Conservation (phyloP, 2,329 filamentous ascomycete genomes). For the Trichoderma arundinaceum region DNA sequence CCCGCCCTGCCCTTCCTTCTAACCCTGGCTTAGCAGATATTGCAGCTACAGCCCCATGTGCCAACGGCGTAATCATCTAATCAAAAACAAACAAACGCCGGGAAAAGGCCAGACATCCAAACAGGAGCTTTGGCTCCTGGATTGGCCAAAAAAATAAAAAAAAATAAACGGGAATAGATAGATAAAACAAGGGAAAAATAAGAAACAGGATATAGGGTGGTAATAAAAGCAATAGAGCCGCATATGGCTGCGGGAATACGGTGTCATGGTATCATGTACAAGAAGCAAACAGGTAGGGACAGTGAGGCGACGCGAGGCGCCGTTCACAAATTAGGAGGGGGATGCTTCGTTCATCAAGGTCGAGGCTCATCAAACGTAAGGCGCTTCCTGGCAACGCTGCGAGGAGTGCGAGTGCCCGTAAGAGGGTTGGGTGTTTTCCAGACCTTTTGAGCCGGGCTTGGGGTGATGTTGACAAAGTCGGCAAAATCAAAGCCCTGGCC, state of each 20-base stretch:
- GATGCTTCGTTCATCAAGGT: conserved; percentile 32
- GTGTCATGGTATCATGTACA: conserved; percentile 48
- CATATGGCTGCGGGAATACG: conserved; percentile 37
- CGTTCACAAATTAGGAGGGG: conserved; percentile 14
- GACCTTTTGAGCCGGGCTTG: conserved; percentile 86
- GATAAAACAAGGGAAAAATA: conserved; percentile 3
- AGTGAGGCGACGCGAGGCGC: conserved; percentile 15
- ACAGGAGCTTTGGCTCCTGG: conserved; percentile 15
- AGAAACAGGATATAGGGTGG: conserved; percentile 18
- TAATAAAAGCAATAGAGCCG: conserved; percentile 26
- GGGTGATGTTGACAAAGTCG: conserved; percentile 97
- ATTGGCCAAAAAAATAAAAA: conserved; percentile 2
- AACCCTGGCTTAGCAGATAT: conserved; percentile 10
- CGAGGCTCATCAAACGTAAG: conserved; percentile 79
- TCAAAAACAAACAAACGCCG: conserved; percentile 22
- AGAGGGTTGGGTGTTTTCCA: conserved; percentile 80
- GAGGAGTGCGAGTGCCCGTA: conserved; percentile 57
- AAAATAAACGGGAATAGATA: conserved; percentile 13
- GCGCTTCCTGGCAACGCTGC: conserved; percentile 72
- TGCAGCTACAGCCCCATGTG: conserved; percentile 7
- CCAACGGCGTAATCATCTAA: conserved; percentile 12
- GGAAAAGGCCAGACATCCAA: conserved; percentile 25
- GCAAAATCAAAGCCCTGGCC: conserved; percentile 88
- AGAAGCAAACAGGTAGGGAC: conserved; percentile 35
- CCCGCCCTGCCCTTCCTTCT: conserved; percentile 8